A percentile compares a stretch with the other conserved stretches of the same genome.
Conservation (phyloP, 73 alveolate species). For the Paramecium sonneborni region DNA sequence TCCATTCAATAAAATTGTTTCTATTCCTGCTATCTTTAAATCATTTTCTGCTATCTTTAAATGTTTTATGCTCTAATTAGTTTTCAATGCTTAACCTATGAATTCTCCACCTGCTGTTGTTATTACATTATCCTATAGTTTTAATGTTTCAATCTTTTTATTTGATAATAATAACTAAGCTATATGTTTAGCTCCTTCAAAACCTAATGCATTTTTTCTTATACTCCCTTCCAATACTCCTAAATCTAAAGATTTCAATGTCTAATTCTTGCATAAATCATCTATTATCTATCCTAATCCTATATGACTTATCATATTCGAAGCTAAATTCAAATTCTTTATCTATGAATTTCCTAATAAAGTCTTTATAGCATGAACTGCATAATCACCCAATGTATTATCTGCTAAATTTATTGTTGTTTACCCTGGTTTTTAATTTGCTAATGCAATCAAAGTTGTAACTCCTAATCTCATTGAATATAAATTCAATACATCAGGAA, state of each 20-base stretch:
- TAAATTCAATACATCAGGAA: conserved; percentile 81
- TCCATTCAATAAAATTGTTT: conserved; percentile 90
- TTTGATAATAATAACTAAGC: conserved; percentile 91
- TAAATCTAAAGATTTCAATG: conserved; percentile 85
- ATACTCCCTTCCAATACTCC: conserved; percentile 97
- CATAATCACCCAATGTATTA: conserved; percentile 93
- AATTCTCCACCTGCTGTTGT: conserved; percentile 98
- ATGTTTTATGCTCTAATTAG: conserved; percentile 84
- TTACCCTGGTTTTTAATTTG: conserved; percentile 72
- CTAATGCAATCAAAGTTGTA: conserved; percentile 90
- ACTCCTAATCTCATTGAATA: conserved; percentile 92
- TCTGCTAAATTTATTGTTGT: conserved; percentile 92
- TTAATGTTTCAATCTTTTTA: conserved; percentile 83
- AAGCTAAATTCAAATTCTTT: conserved; percentile 84
- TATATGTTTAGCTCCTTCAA: conserved; percentile 93
- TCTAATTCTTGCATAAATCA: conserved; percentile 85
- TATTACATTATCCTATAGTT: conserved; percentile 92
- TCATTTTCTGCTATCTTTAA: conserved; percentile 94
- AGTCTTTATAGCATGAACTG: conserved; percentile 95
- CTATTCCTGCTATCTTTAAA: conserved; percentile 95
- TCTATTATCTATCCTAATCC: conserved; percentile 93
- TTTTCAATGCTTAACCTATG: conserved; percentile 94
- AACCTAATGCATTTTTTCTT: conserved; percentile 94
- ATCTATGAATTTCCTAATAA: conserved; percentile 81
- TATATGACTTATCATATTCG: conserved; percentile 95